Percentiles rank a stretch among this genome's conserved stretches.
These are phyloP conservation scores for Sugiyamaella japonica DNA, from an alignment of 1,139 yeast species.

Conservation along the genomic window DNA sequence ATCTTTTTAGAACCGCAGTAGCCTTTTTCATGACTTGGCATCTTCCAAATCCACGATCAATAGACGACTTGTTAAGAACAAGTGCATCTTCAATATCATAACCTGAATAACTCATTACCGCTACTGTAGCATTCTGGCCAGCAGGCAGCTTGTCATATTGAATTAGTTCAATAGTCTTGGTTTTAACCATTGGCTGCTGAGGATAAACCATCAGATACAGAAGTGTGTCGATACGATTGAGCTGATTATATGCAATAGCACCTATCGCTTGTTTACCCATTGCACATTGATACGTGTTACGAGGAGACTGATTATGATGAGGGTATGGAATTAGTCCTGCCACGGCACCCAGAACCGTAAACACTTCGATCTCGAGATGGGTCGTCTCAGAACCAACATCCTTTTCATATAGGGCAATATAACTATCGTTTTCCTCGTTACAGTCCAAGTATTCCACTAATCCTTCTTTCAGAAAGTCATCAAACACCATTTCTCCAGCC, in stretches of 20 bases:
- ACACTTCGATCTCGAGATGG: slow-evolving; percentile 94
- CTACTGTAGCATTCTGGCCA: slow-evolving; percentile 98
- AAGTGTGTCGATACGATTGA: slow-evolving; percentile 91
- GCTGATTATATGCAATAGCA: slow-evolving; percentile 96
- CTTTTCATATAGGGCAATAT: slow-evolving; percentile 84
- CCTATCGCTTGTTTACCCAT: slow-evolving; percentile 99
- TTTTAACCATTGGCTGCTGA: slow-evolving; percentile 98
- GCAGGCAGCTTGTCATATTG: slow-evolving; percentile 97
- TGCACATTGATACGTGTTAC: slow-evolving; percentile 99
- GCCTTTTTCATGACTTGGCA: slow-evolving; percentile 96
- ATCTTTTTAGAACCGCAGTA: slow-evolving; percentile 83
- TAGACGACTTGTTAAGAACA: slow-evolving; percentile 85
- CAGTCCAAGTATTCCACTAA: slow-evolving; percentile 95
- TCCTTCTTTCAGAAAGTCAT: slow-evolving; percentile 82
- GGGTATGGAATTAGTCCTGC: slow-evolving; percentile 99
- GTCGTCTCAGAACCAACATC: slow-evolving; percentile 62
- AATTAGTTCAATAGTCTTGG: slow-evolving; percentile 92
- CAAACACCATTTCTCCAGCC: slow-evolving; percentile 76
- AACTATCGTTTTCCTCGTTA: slow-evolving; percentile 94
- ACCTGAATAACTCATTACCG: slow-evolving; percentile 98
- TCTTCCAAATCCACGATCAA: slow-evolving; percentile 97
- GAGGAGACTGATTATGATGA: slow-evolving; percentile 97
- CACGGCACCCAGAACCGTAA: slow-evolving; percentile 95
- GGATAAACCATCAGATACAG: slow-evolving; percentile 96
- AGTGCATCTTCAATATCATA: slow-evolving; percentile 99